These are phyloP conservation scores for Casuarina glauca DNA, from an alignment of 306 rosid genomes.

Conservation along the genomic window DNA sequence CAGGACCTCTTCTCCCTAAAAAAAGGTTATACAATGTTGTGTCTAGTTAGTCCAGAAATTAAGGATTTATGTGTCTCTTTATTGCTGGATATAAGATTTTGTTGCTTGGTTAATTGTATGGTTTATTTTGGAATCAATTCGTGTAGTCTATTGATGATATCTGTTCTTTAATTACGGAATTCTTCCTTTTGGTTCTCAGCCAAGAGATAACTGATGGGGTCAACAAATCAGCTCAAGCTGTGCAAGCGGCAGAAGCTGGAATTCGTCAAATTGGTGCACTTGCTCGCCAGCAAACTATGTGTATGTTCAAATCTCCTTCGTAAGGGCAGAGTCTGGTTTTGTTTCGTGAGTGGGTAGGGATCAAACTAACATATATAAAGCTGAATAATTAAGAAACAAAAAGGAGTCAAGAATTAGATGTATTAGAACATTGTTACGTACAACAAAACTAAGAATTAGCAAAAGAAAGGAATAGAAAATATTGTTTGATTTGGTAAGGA, in stretches of 20 bases:
- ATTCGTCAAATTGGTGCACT: conserved; percentile 70
- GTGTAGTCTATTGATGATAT: not conserved
- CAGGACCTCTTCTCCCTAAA: not conserved
- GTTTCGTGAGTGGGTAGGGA: no score
- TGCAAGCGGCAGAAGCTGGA: conserved; percentile 91
- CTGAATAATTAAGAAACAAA: no score
- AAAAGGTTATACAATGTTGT: not conserved
- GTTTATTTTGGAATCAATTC: not conserved
- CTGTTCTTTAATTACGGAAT: not conserved
- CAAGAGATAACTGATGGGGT: conserved; percentile 93
- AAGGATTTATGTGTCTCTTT: not conserved
- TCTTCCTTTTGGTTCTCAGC: conserved; percentile 43
- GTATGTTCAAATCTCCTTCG: conserved; percentile 43
- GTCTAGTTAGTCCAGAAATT: not conserved
- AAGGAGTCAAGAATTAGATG: no score
- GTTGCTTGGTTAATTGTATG: not conserved
- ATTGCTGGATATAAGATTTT: not conserved
- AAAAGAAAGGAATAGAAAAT: no score
- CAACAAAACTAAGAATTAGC: no score
- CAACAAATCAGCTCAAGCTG: conserved; percentile 83
- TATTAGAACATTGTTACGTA: no score
- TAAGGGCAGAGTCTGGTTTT: no score
- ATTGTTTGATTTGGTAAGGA: no score
- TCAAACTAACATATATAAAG: no score
- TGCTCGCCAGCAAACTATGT: conserved; percentile 84